phyloP scores from a whole-genome alignment of 331 rosid species.

The Phaseolus coccineus region DNA sequence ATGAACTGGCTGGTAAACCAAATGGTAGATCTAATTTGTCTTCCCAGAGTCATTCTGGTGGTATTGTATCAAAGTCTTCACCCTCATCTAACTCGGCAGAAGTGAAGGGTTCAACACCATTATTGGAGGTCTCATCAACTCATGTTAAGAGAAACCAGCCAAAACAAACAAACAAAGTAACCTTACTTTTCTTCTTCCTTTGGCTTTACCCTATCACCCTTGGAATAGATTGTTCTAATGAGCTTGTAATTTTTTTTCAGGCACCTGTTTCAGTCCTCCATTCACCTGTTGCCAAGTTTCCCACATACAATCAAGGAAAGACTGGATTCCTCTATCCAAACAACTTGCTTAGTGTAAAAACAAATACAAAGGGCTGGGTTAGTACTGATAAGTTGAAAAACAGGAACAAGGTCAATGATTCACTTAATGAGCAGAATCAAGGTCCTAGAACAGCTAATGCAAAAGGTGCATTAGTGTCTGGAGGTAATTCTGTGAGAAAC shows the following conservation, averaged over 20 bases:
- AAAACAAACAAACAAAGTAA: conserved; percentile 69
- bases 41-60: conserved; percentile 52
- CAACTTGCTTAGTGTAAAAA: conserved; percentile 57
- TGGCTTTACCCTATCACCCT: conserved; percentile 8
- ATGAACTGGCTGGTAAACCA: conserved; percentile 53
- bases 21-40: conserved; percentile 56
- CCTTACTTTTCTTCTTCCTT: background rate
- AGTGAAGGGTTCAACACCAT: conserved; percentile 45
- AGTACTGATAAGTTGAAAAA: conserved; percentile 66
- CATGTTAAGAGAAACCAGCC: conserved; percentile 56
- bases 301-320: conserved; percentile 68
- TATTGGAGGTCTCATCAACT: conserved; percentile 57
- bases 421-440: conserved; percentile 60
- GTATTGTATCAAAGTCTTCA: conserved; percentile 49
- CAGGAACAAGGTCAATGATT: conserved; percentile 60
- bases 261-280: conserved; percentile 55
- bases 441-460: conserved; percentile 63
- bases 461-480: conserved; percentile 47
- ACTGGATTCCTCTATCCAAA: conserved; percentile 60
- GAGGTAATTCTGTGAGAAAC: conserved; percentile 48
- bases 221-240: conserved; percentile 38
- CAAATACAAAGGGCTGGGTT: conserved; percentile 64
- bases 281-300: conserved; percentile 58
- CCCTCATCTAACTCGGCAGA: conserved; percentile 47
- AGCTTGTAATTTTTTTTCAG: conserved; percentile 50